Percentiles rank a stretch among this genome's conserved stretches.
Evolutionary conservation across 169 alveolate species (phyloP).

Genomic region (Plasmodium vivax): DNA sequence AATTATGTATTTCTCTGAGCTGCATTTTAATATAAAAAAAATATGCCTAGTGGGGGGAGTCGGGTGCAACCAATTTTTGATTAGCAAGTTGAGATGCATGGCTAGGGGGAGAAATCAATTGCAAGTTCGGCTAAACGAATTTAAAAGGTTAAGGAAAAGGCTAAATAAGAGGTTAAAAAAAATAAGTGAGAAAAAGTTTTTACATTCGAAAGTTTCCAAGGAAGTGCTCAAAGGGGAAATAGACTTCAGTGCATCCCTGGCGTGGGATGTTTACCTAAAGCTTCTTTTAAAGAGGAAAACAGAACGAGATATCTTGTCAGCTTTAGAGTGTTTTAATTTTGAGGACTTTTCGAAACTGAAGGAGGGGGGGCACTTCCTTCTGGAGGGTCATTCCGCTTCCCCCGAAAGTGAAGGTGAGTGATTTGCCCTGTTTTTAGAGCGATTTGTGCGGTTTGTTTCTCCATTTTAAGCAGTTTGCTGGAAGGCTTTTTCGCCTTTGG

Average conservation of each 20-base stretch:
- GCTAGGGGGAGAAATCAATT: constrained; percentile 5
- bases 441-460: background rate
- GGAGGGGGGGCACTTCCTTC: constrained; percentile 21
- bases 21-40: constrained; percentile 63
- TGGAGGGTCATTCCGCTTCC: background rate
- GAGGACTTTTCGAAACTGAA: constrained; percentile 27
- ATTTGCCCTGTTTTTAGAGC: background rate
- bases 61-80: constrained; percentile 55
- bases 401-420: constrained; percentile 8
- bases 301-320: constrained; percentile 22
- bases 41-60: constrained; percentile 71
- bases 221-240: constrained; percentile 1
- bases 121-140: constrained; percentile 49
- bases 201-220: background rate
- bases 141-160: constrained; percentile 44
- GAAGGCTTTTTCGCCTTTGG: background rate
- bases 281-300: constrained; percentile 43
- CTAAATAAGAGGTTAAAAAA: constrained; percentile 46
- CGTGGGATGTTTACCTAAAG: constrained; percentile 54
- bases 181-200: constrained; percentile 9
- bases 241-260: constrained; percentile 16
- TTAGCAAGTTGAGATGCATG: constrained; percentile 19
- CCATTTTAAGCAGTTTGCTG: background rate
- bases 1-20: constrained; percentile 68
- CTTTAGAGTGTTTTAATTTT: constrained; percentile 35